Percentiles rank a stretch among this genome's conserved stretches.
Evolutionary conservation across 2,329 filamentous ascomycete species (phyloP).

Genomic region (Cercospora sojina): DNA sequence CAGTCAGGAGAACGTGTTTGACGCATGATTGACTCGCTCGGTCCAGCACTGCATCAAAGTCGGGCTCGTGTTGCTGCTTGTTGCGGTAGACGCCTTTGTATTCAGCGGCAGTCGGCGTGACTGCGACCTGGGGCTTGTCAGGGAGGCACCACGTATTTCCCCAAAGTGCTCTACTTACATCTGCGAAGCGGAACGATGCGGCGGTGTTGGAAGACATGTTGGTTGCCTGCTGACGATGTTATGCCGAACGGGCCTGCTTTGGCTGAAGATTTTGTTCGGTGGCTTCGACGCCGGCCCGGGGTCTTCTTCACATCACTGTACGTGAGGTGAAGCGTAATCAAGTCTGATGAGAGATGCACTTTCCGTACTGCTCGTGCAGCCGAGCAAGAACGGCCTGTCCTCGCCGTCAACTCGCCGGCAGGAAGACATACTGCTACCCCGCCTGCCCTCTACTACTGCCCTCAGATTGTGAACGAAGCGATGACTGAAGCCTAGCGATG

Average conservation of each 20-base stretch:
- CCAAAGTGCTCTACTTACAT: not conserved
- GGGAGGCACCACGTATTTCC: not conserved
- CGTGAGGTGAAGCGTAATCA: not conserved
- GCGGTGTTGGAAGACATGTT: not conserved
- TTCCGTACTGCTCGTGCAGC: not conserved
- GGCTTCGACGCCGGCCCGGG: not conserved
- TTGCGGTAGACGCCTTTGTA: slow-evolving; percentile 53
- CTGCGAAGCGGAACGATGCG: not conserved
- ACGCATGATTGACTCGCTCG: slow-evolving; percentile 46
- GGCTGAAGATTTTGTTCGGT: not conserved
- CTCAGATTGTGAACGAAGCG: not conserved
- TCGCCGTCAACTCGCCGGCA: not conserved
- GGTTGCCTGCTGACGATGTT: not conserved
- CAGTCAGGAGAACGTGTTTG: slow-evolving; percentile 41
- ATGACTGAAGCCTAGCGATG: not conserved
- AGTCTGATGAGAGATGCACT: not conserved
- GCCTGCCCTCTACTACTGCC: not conserved
- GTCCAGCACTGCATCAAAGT: slow-evolving; percentile 46
- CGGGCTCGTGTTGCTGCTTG: slow-evolving; percentile 50
- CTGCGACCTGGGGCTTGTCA: slow-evolving; percentile 32
- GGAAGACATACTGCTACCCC: not conserved
- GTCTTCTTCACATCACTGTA: not conserved
- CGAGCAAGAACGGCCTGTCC: not conserved
- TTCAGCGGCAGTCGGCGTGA: slow-evolving; percentile 41
- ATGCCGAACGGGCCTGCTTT: not conserved